Evolutionary conservation across 495 filamentous ascomycete species (phyloP), one percentile per base, ranked within the genome.

Genomic region (Neurospora africana): DNA sequence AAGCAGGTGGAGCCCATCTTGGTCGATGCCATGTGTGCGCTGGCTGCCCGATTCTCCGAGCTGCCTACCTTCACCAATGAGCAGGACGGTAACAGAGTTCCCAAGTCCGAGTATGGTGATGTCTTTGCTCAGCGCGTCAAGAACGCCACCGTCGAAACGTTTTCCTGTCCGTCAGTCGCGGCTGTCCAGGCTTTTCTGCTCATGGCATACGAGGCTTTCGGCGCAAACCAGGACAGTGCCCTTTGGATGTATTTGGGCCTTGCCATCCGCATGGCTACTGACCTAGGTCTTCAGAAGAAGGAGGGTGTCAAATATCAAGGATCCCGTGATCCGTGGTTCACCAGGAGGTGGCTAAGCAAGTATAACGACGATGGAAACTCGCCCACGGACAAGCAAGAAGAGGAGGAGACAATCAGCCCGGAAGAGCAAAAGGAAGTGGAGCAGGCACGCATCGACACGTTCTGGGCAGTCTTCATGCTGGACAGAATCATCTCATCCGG

Each of bases 231-330:
- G 73, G 93, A 95, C 76, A 95, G 92, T 79, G 92, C 92, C 3
- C 82, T 96, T 21, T 96, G 92, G 93, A 95, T 94, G 92, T 94
- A 94, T 74, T 82, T 95, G 19, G 93, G 93, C 1, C 89, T 92
- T 72, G 89, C 92, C 0, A 95, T 96, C 74, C 87, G 93, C 35
- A 93, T 96, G 91, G 91, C 91, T 0, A 88, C 94, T 70, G 93
- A 96, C 78, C 84, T 96, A 5, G 93, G 93, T 4, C 84, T 96
- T 75, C 91, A 93, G 73, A 94, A 92, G 68, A 80, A 89, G 37
- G 91, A 92, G 73, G 93, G 92, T 0, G 85, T 91, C 70, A 90
- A 88, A 76, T 89, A 91, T 74, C 88, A 89, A 73, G 91, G 91
- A 5, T 85, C 83, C 67, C 81, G 81, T 71, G 84, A 87, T 53